These are phyloP conservation scores for Penicillium sp. DNA, from an alignment of 2,329 filamentous ascomycete species.

Conservation along the genomic window DNA sequence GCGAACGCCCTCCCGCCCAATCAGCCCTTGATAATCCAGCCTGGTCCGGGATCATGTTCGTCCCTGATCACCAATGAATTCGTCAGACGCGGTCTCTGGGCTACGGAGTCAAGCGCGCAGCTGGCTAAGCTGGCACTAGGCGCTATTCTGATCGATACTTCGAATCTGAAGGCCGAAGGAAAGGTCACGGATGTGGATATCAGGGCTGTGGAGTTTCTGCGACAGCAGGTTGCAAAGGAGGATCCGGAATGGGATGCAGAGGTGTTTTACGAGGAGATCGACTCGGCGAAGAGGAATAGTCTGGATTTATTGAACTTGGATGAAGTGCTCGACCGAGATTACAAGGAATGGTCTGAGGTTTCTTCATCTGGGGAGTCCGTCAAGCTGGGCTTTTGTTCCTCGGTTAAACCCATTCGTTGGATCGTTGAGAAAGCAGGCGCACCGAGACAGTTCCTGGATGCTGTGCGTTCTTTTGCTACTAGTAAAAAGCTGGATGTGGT, in stretches of 20 bases:
- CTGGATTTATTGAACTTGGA: constrained; percentile 49
- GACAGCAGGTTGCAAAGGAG: constrained; percentile 44
- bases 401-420: constrained; percentile 54
- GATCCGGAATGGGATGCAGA: constrained; percentile 42
- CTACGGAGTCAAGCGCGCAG: constrained; percentile 29
- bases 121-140: constrained; percentile 39
- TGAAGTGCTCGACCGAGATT: constrained; percentile 58
- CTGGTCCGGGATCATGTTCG: constrained; percentile 54
- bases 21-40: constrained; percentile 51
- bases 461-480: constrained; percentile 44
- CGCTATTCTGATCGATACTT: constrained; percentile 43
- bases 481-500: constrained; percentile 50
- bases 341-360: constrained; percentile 56
- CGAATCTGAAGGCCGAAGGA: constrained; percentile 41
- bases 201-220: constrained; percentile 48
- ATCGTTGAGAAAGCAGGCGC: constrained; percentile 46
- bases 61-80: constrained; percentile 52
- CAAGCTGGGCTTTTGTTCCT: constrained; percentile 55
- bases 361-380: constrained; percentile 28
- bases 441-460: constrained; percentile 35
- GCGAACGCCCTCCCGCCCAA: constrained; percentile 31
- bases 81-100: constrained; percentile 44
- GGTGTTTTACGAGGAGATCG: constrained; percentile 49
- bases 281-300: constrained; percentile 51
- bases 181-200: constrained; percentile 48